Base-by-base conservation (phyloP, 176 grass and related monocot species). In the Areca catechu region DNA sequence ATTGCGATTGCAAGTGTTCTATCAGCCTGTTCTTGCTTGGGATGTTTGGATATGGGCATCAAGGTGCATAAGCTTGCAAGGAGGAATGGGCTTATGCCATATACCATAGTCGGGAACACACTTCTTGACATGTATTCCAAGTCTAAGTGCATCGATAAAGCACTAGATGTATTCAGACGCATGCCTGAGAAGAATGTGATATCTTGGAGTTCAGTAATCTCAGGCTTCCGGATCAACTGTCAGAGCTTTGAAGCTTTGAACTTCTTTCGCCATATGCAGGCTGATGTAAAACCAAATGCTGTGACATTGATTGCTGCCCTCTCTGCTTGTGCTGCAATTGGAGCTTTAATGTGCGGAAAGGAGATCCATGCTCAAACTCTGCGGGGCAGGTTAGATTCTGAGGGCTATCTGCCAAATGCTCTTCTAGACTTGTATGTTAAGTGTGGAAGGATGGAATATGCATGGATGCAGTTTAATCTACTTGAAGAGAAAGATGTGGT, bases 61-160 rank as follows among this genome's bases (percentile, higher is more conserved):
- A 97, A 83, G 72, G 66, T 97, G 59, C 92, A 91, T 59, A 56
- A 88, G 50, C 73, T 85, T 64, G 86, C 92, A 22, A 60, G 54
- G 54, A 70, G 21, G 61, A 79, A 69, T 57, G 78, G 86, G 43
- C 68, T 91, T 66, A 71, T 79, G 37, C 53, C 71, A 5, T 64
- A 71, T 57, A 64, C 64, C 7, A 71, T 76, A 68, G 83, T 97
- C 75, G 71, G 66, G 65, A 91, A 84, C 4, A 67, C 77, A 34
- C 75, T 97, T 21, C 61, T 90, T 66, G 78, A 97, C 58, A 91
- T 97, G 83, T 97, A 97, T 77, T 67, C 83, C 20, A 97, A 97
- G 69, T 90, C 71, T 57, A 76, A 66, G 49, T 72, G 71, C 54
- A 88, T 97, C 43, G 83, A 91, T 73, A 86, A 87, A 70, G 86